Evolutionary conservation across 345 rosid genomes (phyloP).

Genomic region (Corchorus olitorius): DNA sequence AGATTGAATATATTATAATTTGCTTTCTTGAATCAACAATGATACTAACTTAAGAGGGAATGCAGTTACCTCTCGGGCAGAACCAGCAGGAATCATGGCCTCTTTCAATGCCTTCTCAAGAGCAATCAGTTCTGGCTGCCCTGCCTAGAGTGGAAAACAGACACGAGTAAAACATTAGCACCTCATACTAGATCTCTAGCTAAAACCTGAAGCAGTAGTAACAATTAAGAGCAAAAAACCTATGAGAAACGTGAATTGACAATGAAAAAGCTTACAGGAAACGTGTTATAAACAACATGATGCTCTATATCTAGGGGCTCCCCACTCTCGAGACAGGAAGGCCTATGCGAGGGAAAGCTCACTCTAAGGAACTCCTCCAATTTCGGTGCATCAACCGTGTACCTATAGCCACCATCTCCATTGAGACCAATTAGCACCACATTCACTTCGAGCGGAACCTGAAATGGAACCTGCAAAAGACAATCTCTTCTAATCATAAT

Average conservation of each 20-base stretch:
- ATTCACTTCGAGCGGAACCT: constrained; percentile 95
- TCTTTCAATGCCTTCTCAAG: constrained; percentile 86
- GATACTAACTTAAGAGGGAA: constrained; percentile 1
- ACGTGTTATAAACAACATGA: constrained; percentile 73
- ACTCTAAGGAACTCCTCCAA: constrained; percentile 78
- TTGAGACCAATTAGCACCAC: constrained; percentile 81
- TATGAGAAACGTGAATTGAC: neutral
- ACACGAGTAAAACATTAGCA: neutral
- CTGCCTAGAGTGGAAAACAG: constrained; percentile 54
- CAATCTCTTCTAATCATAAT: constrained; percentile 10
- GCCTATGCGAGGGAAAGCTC: constrained; percentile 80
- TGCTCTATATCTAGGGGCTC: constrained; percentile 95
- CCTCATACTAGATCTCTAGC: constrained; percentile 3
- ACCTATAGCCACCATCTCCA: constrained; percentile 95
- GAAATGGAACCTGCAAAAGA: constrained; percentile 82
- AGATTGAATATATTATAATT: neutral
- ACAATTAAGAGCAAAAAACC: neutral
- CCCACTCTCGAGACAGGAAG: constrained; percentile 83
- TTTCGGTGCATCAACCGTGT: constrained; percentile 61
- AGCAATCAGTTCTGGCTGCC: constrained; percentile 83
- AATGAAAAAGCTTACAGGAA: constrained; percentile 58
- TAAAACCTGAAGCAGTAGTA: neutral
- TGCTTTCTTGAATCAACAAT: neutral
- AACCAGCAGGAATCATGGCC: constrained; percentile 83
- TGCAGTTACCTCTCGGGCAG: constrained; percentile 77